Base-by-base conservation (phyloP, 208 protist genomes). In the Leishmania aethiopica region DNA sequence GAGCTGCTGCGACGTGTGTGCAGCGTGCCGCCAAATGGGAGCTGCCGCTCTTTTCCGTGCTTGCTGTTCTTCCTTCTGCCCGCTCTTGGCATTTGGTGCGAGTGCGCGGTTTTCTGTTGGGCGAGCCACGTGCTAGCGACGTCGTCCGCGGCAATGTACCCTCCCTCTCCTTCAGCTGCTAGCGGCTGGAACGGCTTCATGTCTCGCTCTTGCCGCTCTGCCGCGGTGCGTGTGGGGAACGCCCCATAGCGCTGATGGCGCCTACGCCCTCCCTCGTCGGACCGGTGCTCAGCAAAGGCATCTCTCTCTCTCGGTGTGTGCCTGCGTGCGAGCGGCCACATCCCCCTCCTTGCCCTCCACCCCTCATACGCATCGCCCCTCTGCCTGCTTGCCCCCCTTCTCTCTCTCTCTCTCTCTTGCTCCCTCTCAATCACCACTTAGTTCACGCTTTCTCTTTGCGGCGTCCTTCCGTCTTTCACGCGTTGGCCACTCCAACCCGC, bases 401-500 rank as follows among this genome's bases (percentile, higher is more conserved):
- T 42, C 40, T 42, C 1, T n/a, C n/a, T n/a, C 17, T 10, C 19
- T 13, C 3, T 3, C 28, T 6, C 42, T 42, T 47, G 19, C 25
- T 22, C 37, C n/a, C 69, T 1, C 69, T 73, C 69, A 10, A 73
- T 25, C 45, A 55, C 72, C 28, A 4, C 28, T 37, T 28, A 35
- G 62, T 77, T 49, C 6, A 77, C 35, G 78, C 79, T 85, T 85
- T 84, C 51, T 59, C 78, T 55, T 75, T 78, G 53, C 57, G 71
- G 19, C 37, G 59, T 55, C 51, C 57, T 82, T 67, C 32, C 10
- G 40, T 53, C 22, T 73, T 73, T n/a, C 60, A 67, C 60, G 32
- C 32, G 60, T 67, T 67, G 60, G 60, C 6, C 60, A 67, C 25
- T 67, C 32, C 60, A 67, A 62, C 57, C 17, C 57, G n/a, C 11